Base-by-base conservation (phyloP, 2,329 filamentous ascomycete species). In the Aspergillus sp. region DNA sequence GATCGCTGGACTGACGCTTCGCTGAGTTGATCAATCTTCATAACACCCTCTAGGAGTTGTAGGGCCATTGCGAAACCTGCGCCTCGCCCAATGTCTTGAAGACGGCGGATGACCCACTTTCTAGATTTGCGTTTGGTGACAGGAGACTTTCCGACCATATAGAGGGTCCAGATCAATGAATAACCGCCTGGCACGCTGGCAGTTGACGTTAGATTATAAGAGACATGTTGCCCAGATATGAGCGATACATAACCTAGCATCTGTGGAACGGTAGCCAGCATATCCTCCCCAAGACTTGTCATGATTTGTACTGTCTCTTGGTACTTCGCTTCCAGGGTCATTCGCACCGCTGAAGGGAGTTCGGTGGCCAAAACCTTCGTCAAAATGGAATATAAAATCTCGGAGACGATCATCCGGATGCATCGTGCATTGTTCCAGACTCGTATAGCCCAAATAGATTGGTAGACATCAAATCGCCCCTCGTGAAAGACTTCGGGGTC, bases 371-470 rank as follows among this genome's bases (percentile, higher is more conserved):
- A 59, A n/a, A 63, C 13, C 6, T 63, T 61, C 19, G 53, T 60
- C 12, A 69, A 23, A 3, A 68, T 55, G 8, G 49, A 64, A 41
- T 47, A 65, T 4, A 60, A 19, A 5, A 67, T 64, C 38, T 66
- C 61, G 23, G 61, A 66, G 48, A 67, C 38, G 5, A 66, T 64
- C n/a, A 69, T 68, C 2, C 65, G 56, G 13, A 67, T 32, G 13
- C 23, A 63, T 12, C 67, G 55, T 3, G 57, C 28, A 49, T 69
- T 67, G 51, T 70, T 70, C 68, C 68, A 70, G 21, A 69, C 39
- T 10, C 66, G 45, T 28, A 70, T 69, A 1, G 63, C 59, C 65
- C 62, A 69, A 4, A 51, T 49, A 10, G 49, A 32, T 8, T 21
- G 32, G 30, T 69, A 69, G 12, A 64, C 38, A 45, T 67, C 63